phyloP scores from a whole-genome alignment of 1,284 basidiomycete species.

The Exsudoporus floridanus region DNA sequence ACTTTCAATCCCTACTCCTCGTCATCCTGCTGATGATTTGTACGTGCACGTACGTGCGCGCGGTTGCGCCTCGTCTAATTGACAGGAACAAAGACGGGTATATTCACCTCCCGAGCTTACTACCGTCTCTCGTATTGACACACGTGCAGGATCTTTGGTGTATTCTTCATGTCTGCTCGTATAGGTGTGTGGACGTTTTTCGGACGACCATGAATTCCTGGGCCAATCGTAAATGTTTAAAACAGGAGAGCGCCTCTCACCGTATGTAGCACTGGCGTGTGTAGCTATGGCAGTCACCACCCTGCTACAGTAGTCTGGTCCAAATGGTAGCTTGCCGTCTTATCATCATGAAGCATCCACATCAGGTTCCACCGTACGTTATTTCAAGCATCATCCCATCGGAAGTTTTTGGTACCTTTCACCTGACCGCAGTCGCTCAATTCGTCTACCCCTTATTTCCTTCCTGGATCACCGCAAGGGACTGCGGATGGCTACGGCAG shows the following conservation, averaged over 20 bases:
- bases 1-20: slow-evolving; percentile 93
- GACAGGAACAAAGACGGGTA: slow-evolving; percentile 96
- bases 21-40: slow-evolving; percentile 94
- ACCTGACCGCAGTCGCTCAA: neutral
- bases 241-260: slow-evolving; percentile 79
- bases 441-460: neutral
- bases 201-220: neutral
- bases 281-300: slow-evolving; percentile 75
- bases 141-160: slow-evolving; percentile 70
- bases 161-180: slow-evolving; percentile 92
- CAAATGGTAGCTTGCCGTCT: neutral
- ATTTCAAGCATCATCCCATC: neutral
- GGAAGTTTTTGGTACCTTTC: neutral
- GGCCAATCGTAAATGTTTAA: neutral
- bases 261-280: slow-evolving; percentile 80
- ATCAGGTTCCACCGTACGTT: neutral
- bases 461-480: neutral
- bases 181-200: slow-evolving; percentile 61
- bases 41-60: slow-evolving; percentile 95
- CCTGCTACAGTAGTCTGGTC: slow-evolving; percentile 41
- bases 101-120: slow-evolving; percentile 28
- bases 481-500: neutral
- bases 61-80: slow-evolving; percentile 84
- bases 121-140: neutral
- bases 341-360: neutral